These are phyloP conservation scores for Claviceps sorghi DNA, from an alignment of 2,329 filamentous ascomycete genomes.

Conservation along the genomic window DNA sequence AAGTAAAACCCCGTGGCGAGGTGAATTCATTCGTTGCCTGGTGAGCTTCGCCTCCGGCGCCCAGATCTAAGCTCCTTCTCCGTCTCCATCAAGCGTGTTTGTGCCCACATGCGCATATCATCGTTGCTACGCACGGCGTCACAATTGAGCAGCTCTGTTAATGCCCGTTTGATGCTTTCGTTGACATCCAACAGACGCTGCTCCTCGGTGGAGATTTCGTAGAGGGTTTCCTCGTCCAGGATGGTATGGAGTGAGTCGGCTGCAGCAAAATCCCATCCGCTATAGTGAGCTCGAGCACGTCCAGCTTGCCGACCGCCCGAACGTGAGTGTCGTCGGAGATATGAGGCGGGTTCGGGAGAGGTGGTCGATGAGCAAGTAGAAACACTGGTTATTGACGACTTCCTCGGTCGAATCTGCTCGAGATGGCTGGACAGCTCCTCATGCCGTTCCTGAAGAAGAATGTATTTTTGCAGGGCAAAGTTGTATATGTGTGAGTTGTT, in stretches of 20 bases:
- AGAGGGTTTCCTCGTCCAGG: conserved; percentile 31
- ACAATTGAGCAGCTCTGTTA: conserved; percentile 49
- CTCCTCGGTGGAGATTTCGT: conserved; percentile 37
- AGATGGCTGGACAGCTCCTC: conserved; percentile 37
- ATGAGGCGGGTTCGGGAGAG: conserved; percentile 40
- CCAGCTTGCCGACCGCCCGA: conserved; percentile 14
- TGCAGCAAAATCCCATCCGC: conserved; percentile 18
- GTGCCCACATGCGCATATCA: conserved; percentile 42
- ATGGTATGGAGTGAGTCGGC: conserved; percentile 24
- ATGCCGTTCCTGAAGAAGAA: conserved; percentile 39
- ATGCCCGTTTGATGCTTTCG: conserved; percentile 44
- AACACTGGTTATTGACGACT: conserved; percentile 16
- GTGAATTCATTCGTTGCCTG: conserved; percentile 14
- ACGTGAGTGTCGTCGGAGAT: conserved; percentile 29
- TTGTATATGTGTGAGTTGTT: conserved; percentile 21
- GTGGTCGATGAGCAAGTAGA: conserved; percentile 36
- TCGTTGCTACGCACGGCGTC: conserved; percentile 36
- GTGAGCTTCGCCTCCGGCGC: conserved; percentile 31
- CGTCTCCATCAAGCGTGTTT: conserved; percentile 44
- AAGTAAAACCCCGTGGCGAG: not conserved
- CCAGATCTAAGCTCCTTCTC: conserved; percentile 43
- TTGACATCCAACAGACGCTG: conserved; percentile 41
- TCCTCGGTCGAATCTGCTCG: conserved; percentile 33
- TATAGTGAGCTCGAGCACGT: conserved; percentile 17
- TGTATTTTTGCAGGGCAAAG: conserved; percentile 39